phyloP scores from a whole-genome alignment of 2,329 filamentous ascomycete species.

The Aspergillus awamori region DNA sequence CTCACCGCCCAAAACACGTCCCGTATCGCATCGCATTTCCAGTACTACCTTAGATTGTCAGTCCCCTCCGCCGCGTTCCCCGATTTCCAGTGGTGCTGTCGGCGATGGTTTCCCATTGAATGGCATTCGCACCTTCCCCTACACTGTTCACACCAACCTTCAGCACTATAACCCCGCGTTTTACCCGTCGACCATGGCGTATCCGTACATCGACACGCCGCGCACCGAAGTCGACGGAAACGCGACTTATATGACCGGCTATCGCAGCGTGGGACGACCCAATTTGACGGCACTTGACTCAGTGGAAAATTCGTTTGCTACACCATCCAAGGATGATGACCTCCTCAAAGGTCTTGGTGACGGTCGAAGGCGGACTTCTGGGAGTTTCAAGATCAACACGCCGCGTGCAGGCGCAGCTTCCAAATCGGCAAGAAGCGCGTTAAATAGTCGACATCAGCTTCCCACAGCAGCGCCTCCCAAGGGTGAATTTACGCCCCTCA shows the following conservation, averaged over 20 bases:
- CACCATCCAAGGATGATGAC: conserved; percentile 75
- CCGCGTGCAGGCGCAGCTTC: conserved; percentile 68
- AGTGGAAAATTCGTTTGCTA: conserved; percentile 83
- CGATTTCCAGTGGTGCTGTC: conserved; percentile 1
- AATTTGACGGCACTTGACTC: conserved; percentile 68
- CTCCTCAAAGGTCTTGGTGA: conserved; percentile 75
- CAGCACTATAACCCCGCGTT: conserved; percentile 13
- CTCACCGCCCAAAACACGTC: conserved; percentile 40
- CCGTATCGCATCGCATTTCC: conserved; percentile 11
- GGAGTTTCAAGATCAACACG: conserved; percentile 66
- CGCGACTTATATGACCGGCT: conserved; percentile 73
- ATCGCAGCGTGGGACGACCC: conserved; percentile 55
- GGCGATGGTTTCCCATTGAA: conserved; percentile 35
- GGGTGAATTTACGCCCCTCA: conserved; percentile 89
- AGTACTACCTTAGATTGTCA: not conserved
- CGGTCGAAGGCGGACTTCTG: conserved; percentile 56
- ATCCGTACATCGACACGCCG: conserved; percentile 78
- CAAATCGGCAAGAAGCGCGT: conserved; percentile 48
- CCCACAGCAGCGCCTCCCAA: conserved; percentile 58
- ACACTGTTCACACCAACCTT: not conserved
- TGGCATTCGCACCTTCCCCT: conserved; percentile 9
- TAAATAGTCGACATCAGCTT: conserved; percentile 72
- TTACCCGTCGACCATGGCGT: conserved; percentile 58
- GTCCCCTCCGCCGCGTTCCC: not conserved
- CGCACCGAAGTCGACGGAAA: conserved; percentile 78